A percentile compares a stretch with the other conserved stretches of the same genome.
Conservation (phyloP, 2,329 filamentous ascomycete species). For the Polytolypa hystricis region DNA sequence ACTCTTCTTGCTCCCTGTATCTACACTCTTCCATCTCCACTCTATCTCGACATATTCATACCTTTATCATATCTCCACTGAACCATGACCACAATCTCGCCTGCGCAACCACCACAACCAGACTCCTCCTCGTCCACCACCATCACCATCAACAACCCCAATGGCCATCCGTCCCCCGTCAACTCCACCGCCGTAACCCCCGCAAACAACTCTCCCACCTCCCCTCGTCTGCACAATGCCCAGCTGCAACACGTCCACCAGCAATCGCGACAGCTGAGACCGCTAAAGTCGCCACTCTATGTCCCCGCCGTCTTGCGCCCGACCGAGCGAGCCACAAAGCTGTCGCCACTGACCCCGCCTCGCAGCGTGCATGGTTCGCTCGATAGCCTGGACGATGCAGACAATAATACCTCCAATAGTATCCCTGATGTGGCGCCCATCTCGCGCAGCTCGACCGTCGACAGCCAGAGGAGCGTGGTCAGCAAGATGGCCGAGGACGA, state of each 20-base stretch:
- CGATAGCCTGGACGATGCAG: constrained; percentile 33
- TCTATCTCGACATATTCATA: no score
- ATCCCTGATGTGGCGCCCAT: constrained; percentile 25
- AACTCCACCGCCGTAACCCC: constrained; percentile 37
- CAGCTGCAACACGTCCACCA: constrained; percentile 21
- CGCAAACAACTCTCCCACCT: constrained; percentile 43
- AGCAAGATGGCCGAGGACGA: constrained; percentile 42
- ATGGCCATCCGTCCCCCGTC: no score
- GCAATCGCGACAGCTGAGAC: constrained; percentile 47
- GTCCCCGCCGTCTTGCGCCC: constrained; percentile 52
- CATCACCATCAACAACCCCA: no score
- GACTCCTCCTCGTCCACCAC: no score
- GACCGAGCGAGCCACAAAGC: constrained; percentile 42
- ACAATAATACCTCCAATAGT: constrained; percentile 11
- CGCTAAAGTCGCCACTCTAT: constrained; percentile 50
- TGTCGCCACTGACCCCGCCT: constrained; percentile 37
- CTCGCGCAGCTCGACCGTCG: constrained; percentile 30
- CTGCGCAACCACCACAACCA: no score
- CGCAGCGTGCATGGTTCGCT: constrained; percentile 46
- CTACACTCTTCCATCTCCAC: no score
- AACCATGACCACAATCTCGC: no score
- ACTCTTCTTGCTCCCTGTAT: no score
- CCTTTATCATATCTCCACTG: no score
- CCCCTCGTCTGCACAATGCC: constrained; percentile 35
- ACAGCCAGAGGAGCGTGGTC: constrained; percentile 30